Conservation (phyloP, 148 eudicot genomes). For the Pouteria glomerata region DNA sequence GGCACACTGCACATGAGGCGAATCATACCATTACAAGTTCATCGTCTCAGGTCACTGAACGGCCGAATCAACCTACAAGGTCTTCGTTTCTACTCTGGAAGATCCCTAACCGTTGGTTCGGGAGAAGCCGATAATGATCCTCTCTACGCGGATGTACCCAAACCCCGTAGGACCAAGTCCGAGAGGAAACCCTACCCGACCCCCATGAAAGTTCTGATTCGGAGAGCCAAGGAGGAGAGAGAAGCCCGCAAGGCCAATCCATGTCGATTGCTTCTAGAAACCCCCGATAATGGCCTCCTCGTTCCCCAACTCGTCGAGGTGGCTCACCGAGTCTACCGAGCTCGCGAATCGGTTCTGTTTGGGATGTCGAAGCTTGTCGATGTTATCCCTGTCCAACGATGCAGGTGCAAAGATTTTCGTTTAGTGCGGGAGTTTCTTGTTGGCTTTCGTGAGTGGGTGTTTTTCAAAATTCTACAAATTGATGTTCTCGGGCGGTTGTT, state of each 20-base stretch:
- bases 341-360: conserved; percentile 35
- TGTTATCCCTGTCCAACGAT: conserved; percentile 33
- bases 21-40: neutral
- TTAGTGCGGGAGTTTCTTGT: neutral
- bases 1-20: conserved; percentile 12
- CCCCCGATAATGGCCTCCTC: conserved; percentile 58
- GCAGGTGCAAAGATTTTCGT: conserved; percentile 33
- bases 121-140: conserved; percentile 40
- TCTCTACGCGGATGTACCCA: conserved; percentile 39
- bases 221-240: conserved; percentile 52
- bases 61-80: neutral
- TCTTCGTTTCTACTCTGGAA: neutral
- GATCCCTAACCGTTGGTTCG: conserved; percentile 2
- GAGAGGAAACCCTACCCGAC: conserved; percentile 62
- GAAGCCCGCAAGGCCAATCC: conserved; percentile 43
- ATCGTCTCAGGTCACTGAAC: neutral
- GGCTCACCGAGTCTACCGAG: conserved; percentile 45
- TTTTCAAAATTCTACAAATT: neutral
- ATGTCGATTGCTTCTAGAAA: conserved; percentile 44
- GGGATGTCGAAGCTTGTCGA: conserved; percentile 45
- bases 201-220: conserved; percentile 49
- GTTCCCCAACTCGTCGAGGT: conserved; percentile 50
- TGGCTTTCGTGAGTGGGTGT: neutral
- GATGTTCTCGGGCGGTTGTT: neutral
- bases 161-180: conserved; percentile 33